A percentile compares a stretch with the other conserved stretches of the same genome.
These are phyloP conservation scores for Ceriops decandra DNA, from an alignment of 345 rosid genomes.

Conservation along the genomic window DNA sequence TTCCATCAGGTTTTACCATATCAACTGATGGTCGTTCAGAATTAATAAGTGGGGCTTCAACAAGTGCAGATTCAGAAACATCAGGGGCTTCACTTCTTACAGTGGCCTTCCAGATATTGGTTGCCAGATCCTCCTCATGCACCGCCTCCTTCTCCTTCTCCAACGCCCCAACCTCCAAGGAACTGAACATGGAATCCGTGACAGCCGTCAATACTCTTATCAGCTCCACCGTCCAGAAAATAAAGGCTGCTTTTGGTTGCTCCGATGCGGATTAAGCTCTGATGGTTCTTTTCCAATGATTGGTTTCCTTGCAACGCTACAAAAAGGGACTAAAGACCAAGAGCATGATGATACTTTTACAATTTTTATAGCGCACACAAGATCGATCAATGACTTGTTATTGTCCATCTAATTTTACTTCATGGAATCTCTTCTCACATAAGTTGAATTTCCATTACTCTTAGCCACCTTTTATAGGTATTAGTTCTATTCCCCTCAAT, in stretches of 20 bases:
- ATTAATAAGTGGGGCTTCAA: constrained; percentile 10
- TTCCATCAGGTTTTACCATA: constrained; percentile 73
- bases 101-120: constrained; percentile 56
- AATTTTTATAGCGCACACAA: too few relatives aligned
- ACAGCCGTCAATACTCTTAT: constrained; percentile 51
- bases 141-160: background rate
- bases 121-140: constrained; percentile 20
- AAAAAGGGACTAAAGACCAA: too few relatives aligned
- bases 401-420: too few relatives aligned
- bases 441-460: too few relatives aligned
- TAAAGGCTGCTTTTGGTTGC: constrained; percentile 42
- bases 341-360: too few relatives aligned
- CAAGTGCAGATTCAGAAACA: constrained; percentile 1
- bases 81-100: constrained; percentile 50
- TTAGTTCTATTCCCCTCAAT: too few relatives aligned
- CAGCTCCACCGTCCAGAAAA: constrained; percentile 46
- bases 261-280: constrained; percentile 2
- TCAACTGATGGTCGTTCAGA: constrained; percentile 39
- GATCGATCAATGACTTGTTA: too few relatives aligned
- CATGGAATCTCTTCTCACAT: too few relatives aligned
- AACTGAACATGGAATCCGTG: constrained; percentile 39
- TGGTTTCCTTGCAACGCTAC: background rate
- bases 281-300: too few relatives aligned
- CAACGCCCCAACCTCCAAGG: constrained; percentile 1
- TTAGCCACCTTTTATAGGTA: too few relatives aligned